phyloP scores from a whole-genome alignment of 2,329 filamentous ascomycete species.

The Cadophora sp. region DNA sequence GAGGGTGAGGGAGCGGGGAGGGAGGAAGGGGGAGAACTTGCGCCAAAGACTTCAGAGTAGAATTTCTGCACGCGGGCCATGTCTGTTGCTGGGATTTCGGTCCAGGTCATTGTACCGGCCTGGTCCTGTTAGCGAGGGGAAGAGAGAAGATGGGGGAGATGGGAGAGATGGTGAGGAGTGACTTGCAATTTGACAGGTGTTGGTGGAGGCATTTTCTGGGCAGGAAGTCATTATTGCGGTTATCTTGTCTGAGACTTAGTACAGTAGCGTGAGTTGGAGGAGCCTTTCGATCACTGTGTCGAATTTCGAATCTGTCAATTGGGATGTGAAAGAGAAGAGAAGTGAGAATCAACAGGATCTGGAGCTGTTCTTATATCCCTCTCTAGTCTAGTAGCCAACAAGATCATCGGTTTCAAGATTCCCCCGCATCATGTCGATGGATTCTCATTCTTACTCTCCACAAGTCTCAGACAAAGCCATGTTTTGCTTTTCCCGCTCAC shows the following conservation, averaged over 20 bases:
- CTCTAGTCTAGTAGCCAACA: too few relatives aligned
- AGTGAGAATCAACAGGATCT: neutral
- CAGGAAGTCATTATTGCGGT: neutral
- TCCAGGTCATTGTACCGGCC: slow-evolving; percentile 42
- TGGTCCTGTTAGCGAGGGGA: neutral
- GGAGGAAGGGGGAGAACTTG: neutral
- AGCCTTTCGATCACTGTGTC: neutral
- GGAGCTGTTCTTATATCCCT: neutral
- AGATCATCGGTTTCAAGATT: neutral
- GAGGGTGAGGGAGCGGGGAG: too few relatives aligned
- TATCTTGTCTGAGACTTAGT: neutral
- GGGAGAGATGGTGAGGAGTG: too few relatives aligned
- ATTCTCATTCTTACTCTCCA: neutral
- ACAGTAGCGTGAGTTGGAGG: neutral
- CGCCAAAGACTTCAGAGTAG: slow-evolving; percentile 46
- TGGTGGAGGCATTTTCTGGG: neutral
- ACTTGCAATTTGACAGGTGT: neutral
- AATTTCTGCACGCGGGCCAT: slow-evolving; percentile 48
- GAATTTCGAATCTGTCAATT: neutral
- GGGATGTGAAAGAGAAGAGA: neutral
- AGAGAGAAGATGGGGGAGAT: too few relatives aligned
- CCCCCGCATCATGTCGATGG: neutral
- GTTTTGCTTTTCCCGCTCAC: neutral
- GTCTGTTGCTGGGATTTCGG: slow-evolving; percentile 49
- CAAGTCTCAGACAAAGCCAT: neutral